Evolutionary conservation across 1,284 basidiomycete genomes (phyloP).

Genomic region (Agaricales sp.): DNA sequence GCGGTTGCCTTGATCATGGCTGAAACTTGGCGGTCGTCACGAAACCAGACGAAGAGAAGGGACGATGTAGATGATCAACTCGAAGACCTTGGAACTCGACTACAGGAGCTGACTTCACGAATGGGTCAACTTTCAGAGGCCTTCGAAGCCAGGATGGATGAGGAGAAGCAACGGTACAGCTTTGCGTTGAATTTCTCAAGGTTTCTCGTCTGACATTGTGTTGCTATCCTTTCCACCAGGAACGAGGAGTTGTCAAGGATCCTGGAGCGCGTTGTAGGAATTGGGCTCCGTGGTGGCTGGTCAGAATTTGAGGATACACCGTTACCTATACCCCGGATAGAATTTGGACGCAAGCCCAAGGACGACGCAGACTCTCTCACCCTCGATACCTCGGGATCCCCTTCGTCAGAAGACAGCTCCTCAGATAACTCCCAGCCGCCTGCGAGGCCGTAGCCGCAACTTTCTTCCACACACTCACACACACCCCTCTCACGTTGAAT

Average conservation of each 20-base stretch:
- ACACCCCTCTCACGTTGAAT: too few relatives aligned
- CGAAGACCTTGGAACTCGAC: slow-evolving; percentile 39
- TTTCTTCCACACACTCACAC: too few relatives aligned
- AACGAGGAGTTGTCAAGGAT: slow-evolving; percentile 58
- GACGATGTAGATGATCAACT: slow-evolving; percentile 69
- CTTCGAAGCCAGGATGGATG: slow-evolving; percentile 33
- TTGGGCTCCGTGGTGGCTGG: slow-evolving; percentile 63
- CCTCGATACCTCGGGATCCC: background rate
- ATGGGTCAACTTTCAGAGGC: slow-evolving; percentile 35
- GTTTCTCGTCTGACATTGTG: slow-evolving; percentile 2
- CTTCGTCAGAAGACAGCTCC: background rate
- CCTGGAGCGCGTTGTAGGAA: slow-evolving; percentile 61
- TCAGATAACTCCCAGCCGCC: background rate
- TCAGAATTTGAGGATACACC: slow-evolving; percentile 50
- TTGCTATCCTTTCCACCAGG: slow-evolving; percentile 28
- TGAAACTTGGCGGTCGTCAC: slow-evolving; percentile 69
- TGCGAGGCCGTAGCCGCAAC: too few relatives aligned
- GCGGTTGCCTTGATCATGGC: slow-evolving; percentile 69
- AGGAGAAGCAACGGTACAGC: slow-evolving; percentile 37
- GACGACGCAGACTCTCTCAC: background rate
- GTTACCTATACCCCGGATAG: slow-evolving; percentile 34
- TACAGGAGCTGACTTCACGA: slow-evolving; percentile 35
- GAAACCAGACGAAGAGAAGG: slow-evolving; percentile 63
- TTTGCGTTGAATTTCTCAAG: background rate
- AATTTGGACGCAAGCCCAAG: slow-evolving; percentile 15